Evolutionary conservation across 768 basidiomycete genomes (phyloP).

Genomic region (Russula olivacea): DNA sequence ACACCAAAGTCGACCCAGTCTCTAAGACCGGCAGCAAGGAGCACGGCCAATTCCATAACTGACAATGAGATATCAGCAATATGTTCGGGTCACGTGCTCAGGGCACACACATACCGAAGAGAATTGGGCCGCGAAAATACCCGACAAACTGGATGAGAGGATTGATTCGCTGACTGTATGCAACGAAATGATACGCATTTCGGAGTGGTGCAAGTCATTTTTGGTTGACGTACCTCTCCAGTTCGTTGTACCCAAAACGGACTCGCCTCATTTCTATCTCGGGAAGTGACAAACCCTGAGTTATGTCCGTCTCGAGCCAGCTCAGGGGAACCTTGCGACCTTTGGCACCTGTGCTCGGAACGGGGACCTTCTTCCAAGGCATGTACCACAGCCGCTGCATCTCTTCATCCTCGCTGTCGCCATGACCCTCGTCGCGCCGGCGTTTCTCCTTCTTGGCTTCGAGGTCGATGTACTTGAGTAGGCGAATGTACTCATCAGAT

Average conservation of each 20-base stretch:
- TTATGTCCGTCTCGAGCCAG: conserved; percentile 40
- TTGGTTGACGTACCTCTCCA: conserved; percentile 32
- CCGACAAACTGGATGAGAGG: conserved; percentile 40
- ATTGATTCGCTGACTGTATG: conserved; percentile 35
- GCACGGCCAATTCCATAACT: conserved; percentile 45
- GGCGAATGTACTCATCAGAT: conserved; percentile 23
- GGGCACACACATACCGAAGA: conserved; percentile 29
- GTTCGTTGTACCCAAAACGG: conserved; percentile 40
- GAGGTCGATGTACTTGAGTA: conserved; percentile 25
- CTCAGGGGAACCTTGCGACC: conserved; percentile 34
- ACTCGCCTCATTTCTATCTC: conserved; percentile 35
- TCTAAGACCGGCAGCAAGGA: conserved; percentile 40
- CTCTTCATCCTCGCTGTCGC: conserved; percentile 21
- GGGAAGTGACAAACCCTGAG: conserved; percentile 33
- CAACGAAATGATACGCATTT: background rate
- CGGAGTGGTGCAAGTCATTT: background rate
- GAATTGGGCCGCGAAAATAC: conserved; percentile 42
- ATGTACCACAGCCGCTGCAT: conserved; percentile 39
- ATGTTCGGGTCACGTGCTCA: background rate
- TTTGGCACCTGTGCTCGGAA: conserved; percentile 26
- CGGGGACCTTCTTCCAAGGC: conserved; percentile 40
- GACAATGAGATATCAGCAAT: background rate
- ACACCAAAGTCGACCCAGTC: conserved; percentile 49
- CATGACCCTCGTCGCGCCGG: background rate
- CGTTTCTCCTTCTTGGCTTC: conserved; percentile 21